Evolutionary conservation across 345 rosid species (phyloP), one percentile per base, ranked within the genome.

Genomic region (Bruguiera gymnorhiza): DNA sequence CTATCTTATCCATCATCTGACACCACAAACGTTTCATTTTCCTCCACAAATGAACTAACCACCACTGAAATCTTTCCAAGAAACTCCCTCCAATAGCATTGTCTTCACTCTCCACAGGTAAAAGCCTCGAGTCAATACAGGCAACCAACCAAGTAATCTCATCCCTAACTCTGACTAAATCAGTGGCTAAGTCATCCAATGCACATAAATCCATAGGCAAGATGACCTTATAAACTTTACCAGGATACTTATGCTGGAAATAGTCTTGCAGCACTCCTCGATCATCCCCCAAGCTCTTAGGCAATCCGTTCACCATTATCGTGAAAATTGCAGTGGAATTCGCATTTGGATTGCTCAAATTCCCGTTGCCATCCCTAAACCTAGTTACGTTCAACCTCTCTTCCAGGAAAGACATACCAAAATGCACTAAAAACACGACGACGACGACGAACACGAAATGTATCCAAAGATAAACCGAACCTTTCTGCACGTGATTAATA

Each of bases 191-290:
- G 78, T 92, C 99, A 80, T 90, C 97, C 82, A 95, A 73, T 53
- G 97, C 91, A 83, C 97, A 90, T 66, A 95, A 82, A 86, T 95
- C 98, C 99, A 92, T 90, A 1, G 99, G 99, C 73, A 95, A 66
- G 23, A 92, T 77, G 62, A 92, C 84, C 82, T 74, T 85, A 67
- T 86, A 92, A 75, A 95, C 86, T 69, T 90, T 95, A 60, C 97
- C 97, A 0, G 99, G 99, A 71, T 88, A 95, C 82, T 76, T 87
- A 18, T 82, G 74, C 58, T 83, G 83, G 78, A 95, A 88, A 74
- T 91, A 92, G 69, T 92, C 96, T 50, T 76, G 77, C 78, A 95
- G 76, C 68, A 87, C 83, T 57, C 71, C 78, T 73, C 82, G 85
- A 76, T 90, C 97, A 71, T 81, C 75, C 46, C 92, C 94, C 59